Evolutionary conservation across 2,329 filamentous ascomycete genomes (phyloP), one percentile per base, ranked within the genome.

Genomic region (Cladorrhinum sp.): DNA sequence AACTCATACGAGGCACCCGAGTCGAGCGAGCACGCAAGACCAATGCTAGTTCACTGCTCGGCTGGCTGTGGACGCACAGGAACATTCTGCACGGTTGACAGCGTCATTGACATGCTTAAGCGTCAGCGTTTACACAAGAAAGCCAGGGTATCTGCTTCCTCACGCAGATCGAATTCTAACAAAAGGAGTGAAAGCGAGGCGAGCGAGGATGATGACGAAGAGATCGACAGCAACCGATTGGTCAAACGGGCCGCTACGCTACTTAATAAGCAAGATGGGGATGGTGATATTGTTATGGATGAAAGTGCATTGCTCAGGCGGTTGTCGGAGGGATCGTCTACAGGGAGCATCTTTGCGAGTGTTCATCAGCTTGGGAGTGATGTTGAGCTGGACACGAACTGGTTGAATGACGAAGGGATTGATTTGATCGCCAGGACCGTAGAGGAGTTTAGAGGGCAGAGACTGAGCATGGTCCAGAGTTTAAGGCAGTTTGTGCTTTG

Each of bases 401-500:
- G 90, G 90, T 72, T 93, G n/a, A 75, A 81, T 14, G 82, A 89
- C 63, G 86, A 91, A 52, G 82, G 85, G 24, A 72, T 90, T 1
- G 95, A 99, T 73, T 75, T 98, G 62, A 87, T 99, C 53, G 87
- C 91, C 64, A 87, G 86, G 72, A 95, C 93, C 0, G 94, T 99
- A 1, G 90, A 95, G 68, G 92, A 97, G 69, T 96, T 99, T 74
- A 82, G 95, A 60, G 80, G 83, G 54, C 95, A 99, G 77, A 81
- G 95, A 66, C 77, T 97, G 20, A 97, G 92, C 75, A 99, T 98
- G 93, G 94, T 99, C 49, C 95, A 98, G 75, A 97, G 90, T 69
- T 77, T 98, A 61, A 82, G 91, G 63, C 95, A 99, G 73, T 98
- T 90, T 76, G 94, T 97, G 55, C 85, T 99, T 33, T 99, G 95